These are phyloP conservation scores for Caulochytrium protostelioides DNA, from an alignment of 371 early-diverging fungal species.

Conservation along the genomic window DNA sequence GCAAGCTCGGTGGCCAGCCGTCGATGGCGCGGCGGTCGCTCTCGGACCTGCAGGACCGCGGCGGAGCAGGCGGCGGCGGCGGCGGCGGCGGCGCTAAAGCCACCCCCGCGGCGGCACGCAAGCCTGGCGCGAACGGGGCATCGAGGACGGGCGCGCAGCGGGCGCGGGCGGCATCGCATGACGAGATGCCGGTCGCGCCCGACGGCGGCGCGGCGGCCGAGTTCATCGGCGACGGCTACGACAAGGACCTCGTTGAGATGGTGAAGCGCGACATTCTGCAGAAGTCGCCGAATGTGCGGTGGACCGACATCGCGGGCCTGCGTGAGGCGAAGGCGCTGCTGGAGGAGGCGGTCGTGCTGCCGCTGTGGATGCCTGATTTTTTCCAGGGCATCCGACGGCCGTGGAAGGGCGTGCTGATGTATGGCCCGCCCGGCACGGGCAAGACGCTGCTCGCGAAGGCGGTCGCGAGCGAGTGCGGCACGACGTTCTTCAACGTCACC, in stretches of 20 bases:
- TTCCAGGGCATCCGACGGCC: slow-evolving; percentile 36
- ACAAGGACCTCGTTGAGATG: slow-evolving; percentile 31
- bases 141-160: neutral
- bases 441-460: slow-evolving; percentile 42
- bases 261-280: slow-evolving; percentile 29
- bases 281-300: slow-evolving; percentile 20
- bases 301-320: slow-evolving; percentile 31
- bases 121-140: neutral
- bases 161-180: neutral
- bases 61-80: too few species aligned
- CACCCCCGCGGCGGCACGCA: neutral
- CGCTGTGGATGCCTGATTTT: slow-evolving; percentile 36
- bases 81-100: neutral
- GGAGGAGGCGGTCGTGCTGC: slow-evolving; percentile 35
- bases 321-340: slow-evolving; percentile 27
- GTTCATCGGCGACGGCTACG: slow-evolving; percentile 25
- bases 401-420: slow-evolving; percentile 43
- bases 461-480: slow-evolving; percentile 38
- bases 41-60: too few species aligned
- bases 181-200: neutral
- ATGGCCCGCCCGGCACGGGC: slow-evolving; percentile 47
- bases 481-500: slow-evolving; percentile 35
- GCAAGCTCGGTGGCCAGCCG: too few species aligned
- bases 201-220: neutral
- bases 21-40: too few species aligned